Conservation (phyloP, 2,329 filamentous ascomycete species). For the Aspergillus caelatus region DNA sequence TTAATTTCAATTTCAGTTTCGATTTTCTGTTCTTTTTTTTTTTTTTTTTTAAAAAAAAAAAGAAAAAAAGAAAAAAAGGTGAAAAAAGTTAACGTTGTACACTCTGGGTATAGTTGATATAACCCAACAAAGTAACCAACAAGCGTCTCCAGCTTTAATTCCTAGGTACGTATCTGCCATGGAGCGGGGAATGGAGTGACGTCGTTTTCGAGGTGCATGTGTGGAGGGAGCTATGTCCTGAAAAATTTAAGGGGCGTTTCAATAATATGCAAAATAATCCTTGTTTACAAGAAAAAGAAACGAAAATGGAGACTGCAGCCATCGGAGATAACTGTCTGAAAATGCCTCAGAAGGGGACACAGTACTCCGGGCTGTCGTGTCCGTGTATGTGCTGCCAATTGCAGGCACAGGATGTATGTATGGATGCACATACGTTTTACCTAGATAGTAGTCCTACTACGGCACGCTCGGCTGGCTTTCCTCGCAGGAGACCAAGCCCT, state of each 20-base stretch:
- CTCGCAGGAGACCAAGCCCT: neutral
- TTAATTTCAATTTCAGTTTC: neutral
- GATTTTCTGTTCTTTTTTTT: neutral
- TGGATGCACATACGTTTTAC: neutral
- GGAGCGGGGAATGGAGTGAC: neutral
- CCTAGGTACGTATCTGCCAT: neutral
- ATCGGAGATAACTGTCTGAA: neutral
- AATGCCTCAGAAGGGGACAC: constrained; percentile 1
- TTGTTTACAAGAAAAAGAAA: neutral
- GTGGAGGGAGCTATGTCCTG: neutral
- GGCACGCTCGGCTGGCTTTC: constrained; percentile 9
- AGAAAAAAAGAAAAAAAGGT: too few species aligned
- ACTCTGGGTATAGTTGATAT: neutral
- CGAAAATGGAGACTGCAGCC: neutral
- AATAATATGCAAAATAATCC: neutral
- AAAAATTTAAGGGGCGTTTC: neutral
- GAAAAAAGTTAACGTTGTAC: neutral
- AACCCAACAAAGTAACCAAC: neutral
- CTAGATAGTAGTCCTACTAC: neutral
- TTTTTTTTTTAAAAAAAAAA: too few species aligned
- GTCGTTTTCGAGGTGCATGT: neutral
- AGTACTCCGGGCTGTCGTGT: neutral
- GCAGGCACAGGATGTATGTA: neutral
- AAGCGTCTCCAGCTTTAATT: too few species aligned
- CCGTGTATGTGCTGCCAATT: neutral